phyloP scores from a whole-genome alignment of 441 rosid species.

The Corymbia calophylla region DNA sequence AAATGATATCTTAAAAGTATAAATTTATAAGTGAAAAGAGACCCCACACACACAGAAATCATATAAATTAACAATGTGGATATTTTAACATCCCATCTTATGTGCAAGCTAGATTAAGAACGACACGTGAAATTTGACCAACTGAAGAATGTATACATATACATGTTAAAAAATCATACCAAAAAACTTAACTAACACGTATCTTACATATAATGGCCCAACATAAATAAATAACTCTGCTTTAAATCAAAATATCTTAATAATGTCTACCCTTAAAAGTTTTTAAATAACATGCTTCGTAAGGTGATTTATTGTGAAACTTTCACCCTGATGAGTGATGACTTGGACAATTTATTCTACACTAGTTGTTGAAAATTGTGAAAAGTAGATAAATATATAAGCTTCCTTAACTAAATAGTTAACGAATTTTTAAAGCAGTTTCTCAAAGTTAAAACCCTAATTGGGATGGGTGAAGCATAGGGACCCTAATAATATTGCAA shows the following conservation, averaged over 20 bases:
- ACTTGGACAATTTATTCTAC: neutral
- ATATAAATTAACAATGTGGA: neutral
- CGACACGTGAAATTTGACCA: neutral
- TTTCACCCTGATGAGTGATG: neutral
- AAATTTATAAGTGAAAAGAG: neutral
- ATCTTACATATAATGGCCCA: neutral
- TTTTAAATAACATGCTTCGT: neutral
- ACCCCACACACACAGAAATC: too few species aligned
- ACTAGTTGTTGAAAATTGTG: neutral
- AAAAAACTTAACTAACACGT: neutral
- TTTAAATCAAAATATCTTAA: neutral
- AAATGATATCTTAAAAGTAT: neutral
- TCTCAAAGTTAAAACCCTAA: neutral
- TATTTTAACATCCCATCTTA: neutral
- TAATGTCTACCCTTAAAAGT: neutral
- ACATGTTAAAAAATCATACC: neutral
- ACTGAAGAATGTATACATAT: too few species aligned
- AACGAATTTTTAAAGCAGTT: neutral
- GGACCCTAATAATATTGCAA: neutral
- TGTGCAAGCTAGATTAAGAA: neutral
- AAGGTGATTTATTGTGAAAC: neutral
- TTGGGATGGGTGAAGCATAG: slow-evolving; percentile 18
- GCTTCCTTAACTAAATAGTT: neutral
- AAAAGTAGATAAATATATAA: neutral
- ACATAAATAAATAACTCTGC: neutral